Base-by-base conservation (phyloP, 2,329 filamentous ascomycete species). In the Trichophyton simii region DNA sequence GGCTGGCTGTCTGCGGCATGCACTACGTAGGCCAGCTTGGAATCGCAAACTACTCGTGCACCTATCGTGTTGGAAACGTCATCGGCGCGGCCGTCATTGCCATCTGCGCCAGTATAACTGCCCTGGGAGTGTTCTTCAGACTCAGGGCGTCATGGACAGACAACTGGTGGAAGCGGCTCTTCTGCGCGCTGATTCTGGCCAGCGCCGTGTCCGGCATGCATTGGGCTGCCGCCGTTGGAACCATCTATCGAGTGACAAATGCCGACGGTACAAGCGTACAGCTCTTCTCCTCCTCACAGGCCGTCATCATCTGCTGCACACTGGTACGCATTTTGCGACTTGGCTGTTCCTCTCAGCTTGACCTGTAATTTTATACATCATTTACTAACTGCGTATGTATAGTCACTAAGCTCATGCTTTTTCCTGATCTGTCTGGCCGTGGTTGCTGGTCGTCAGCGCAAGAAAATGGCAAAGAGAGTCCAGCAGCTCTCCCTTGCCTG, bases 21-120 rank as follows among this genome's bases (percentile, higher is more conserved):
- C 88, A 95, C 72, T 95, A 94, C 68, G 78, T 92, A 18, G 89
- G 89, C n/a, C 91, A 95, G 70, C 82, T 87, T 36, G 89, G 89
- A 38, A 90, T 92, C 64, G 79, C 80, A 31, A 92, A 95, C 71
- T 95, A 94, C 69, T 73, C 71, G 3, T 86, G 88, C 67, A 74
- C 78, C 9, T 91, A 91, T 66, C 72, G 75, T 2, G 69, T 76
- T 13, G 75, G 74, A 22, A 83, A 84, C 68, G 80, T 95, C 15
- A 75, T 86, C 1, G 88, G 86, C 1, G 83, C 89, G 3, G 83
- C 83, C 20, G 71, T 87, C 54, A 90, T 95, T 64, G 87, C 90
- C 3, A 80, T 89, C 2, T 79, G 83, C 7, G 87, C 88, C 5
- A 91, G 86, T 64, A 84, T 84, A 13, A 74, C 83, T 4, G 87